Evolutionary conservation across 2,329 filamentous ascomycete genomes (phyloP).

Genomic region (Leptographium lundbergii): DNA sequence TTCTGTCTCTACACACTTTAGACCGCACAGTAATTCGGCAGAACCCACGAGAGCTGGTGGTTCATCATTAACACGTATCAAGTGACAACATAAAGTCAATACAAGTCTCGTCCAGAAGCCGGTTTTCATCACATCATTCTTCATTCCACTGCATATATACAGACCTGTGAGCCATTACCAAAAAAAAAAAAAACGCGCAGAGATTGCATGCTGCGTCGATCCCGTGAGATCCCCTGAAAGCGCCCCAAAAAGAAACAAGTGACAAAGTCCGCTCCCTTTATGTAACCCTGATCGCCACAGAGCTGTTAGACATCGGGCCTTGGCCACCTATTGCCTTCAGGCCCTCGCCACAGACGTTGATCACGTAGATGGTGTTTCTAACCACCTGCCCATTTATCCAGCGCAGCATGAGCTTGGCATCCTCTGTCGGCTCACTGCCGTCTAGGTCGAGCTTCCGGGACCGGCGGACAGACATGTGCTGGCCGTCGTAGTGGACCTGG

Average conservation of each 20-base stretch:
- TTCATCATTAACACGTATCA: no score
- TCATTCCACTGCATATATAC: no score
- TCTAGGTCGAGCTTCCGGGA: background rate
- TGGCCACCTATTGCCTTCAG: background rate
- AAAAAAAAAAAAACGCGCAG: no score
- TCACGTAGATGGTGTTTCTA: background rate
- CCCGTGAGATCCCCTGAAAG: no score
- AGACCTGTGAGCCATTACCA: no score
- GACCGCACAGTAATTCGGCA: no score
- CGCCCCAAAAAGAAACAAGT: background rate
- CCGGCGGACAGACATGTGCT: background rate
- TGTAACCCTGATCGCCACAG: background rate
- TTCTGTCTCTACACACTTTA: no score
- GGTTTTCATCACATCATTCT: background rate
- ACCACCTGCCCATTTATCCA: background rate
- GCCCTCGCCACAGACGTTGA: background rate
- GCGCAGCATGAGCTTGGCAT: background rate
- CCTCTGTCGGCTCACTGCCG: background rate
- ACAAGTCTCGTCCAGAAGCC: background rate
- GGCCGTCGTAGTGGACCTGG: background rate
- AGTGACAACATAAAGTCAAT: no score
- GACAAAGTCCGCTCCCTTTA: background rate
- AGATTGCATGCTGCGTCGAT: no score
- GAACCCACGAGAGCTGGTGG: no score
- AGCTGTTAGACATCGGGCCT: background rate